phyloP scores from a whole-genome alignment of 495 filamentous ascomycete genomes.

The Recurvomyces mirabilis region DNA sequence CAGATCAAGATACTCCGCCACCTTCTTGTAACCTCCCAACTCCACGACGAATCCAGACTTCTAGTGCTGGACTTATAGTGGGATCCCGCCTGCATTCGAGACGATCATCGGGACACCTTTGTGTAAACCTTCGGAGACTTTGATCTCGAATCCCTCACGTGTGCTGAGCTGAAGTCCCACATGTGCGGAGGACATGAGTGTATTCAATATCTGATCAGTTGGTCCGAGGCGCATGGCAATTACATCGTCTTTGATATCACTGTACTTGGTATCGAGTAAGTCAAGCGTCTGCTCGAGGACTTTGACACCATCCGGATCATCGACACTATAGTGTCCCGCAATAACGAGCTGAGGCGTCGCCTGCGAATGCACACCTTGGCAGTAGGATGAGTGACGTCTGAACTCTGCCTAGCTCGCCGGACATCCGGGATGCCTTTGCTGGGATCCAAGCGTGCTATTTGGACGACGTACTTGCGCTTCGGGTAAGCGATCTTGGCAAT shows the following conservation, averaged over 20 bases:
- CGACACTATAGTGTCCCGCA: slow-evolving; percentile 70
- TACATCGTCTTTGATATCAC: slow-evolving; percentile 42
- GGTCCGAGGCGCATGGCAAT: slow-evolving; percentile 68
- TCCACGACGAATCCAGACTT: slow-evolving; percentile 71
- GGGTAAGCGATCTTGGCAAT: slow-evolving; percentile 58
- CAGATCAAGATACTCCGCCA: slow-evolving; percentile 57
- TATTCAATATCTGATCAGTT: slow-evolving; percentile 72
- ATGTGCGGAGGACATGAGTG: slow-evolving; percentile 61
- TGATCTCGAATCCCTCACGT: slow-evolving; percentile 81
- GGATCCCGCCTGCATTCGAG: slow-evolving; percentile 68
- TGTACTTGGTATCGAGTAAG: slow-evolving; percentile 48
- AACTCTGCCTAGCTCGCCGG: slow-evolving; percentile 68
- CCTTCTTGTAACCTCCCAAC: slow-evolving; percentile 58
- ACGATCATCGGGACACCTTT: slow-evolving; percentile 77
- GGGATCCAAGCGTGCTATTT: slow-evolving; percentile 79
- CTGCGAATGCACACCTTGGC: slow-evolving; percentile 34
- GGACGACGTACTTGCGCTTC: slow-evolving; percentile 64
- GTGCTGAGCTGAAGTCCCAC: slow-evolving; percentile 72
- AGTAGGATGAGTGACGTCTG: slow-evolving; percentile 30
- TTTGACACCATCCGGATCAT: slow-evolving; percentile 67
- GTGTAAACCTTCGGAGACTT: slow-evolving; percentile 78
- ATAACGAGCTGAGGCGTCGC: slow-evolving; percentile 64
- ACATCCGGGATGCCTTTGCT: slow-evolving; percentile 78
- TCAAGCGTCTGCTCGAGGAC: slow-evolving; percentile 63
- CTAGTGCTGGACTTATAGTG: slow-evolving; percentile 62